Evolutionary conservation across 345 rosid genomes (phyloP).

Genomic region (Hibiscus mutabilis): DNA sequence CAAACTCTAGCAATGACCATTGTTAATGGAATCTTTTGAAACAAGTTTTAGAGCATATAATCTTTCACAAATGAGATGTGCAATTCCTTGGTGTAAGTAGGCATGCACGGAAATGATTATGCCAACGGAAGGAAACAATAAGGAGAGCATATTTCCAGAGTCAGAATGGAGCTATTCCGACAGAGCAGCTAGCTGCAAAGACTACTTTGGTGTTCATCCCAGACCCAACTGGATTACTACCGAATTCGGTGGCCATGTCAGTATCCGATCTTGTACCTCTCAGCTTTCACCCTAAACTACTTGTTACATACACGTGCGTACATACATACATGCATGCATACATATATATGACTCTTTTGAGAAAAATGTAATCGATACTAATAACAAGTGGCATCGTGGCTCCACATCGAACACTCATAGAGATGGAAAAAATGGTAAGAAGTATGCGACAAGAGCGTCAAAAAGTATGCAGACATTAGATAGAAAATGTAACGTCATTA

Average conservation of each 20-base stretch:
- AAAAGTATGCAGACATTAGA: too few species aligned
- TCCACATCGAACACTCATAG: too few species aligned
- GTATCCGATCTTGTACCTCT: not conserved
- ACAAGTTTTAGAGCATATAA: too few species aligned
- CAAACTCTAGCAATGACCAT: too few species aligned
- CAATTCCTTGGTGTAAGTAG: slow-evolving; percentile 13
- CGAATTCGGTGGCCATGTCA: slow-evolving; percentile 51
- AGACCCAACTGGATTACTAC: slow-evolving; percentile 44
- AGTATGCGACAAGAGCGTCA: too few species aligned
- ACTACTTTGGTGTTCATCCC: slow-evolving; percentile 19
- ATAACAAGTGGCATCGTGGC: not conserved
- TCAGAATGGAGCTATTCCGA: slow-evolving; percentile 20
- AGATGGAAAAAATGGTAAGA: too few species aligned
- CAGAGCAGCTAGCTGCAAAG: slow-evolving; percentile 13
- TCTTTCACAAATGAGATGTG: too few species aligned
- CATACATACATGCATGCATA: not conserved
- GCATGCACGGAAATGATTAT: slow-evolving; percentile 68
- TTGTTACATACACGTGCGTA: not conserved
- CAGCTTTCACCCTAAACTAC: not conserved
- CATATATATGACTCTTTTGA: not conserved
- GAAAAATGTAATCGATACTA: not conserved
- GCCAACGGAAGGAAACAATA: slow-evolving; percentile 27
- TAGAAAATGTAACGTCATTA: too few species aligned
- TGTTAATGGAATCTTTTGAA: too few species aligned
- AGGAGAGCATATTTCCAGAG: slow-evolving; percentile 46